Percentiles rank a stretch among this genome's conserved stretches.
phyloP scores from a whole-genome alignment of 148 eudicot genomes.

The Bassia scoparia region DNA sequence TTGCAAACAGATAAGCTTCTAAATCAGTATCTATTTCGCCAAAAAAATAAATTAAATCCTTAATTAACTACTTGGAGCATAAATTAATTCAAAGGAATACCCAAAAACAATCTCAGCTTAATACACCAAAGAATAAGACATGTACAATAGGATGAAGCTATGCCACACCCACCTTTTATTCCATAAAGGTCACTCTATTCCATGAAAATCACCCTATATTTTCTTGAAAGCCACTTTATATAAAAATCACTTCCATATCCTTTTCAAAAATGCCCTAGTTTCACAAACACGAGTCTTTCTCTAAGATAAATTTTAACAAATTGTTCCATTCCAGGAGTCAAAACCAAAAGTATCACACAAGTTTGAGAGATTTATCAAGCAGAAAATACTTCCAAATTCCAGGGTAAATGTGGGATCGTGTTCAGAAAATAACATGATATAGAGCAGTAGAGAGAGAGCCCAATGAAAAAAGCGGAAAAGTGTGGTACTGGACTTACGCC shows the following conservation, averaged over 20 bases:
- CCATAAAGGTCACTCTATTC: not conserved
- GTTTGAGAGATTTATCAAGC: not conserved
- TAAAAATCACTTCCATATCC: not conserved
- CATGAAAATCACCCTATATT: not conserved
- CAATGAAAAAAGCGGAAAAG: not conserved
- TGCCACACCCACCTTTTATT: not conserved
- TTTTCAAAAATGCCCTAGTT: not conserved
- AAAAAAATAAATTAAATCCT: not conserved
- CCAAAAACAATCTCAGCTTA: not conserved
- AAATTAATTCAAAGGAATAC: not conserved
- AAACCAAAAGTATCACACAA: not conserved
- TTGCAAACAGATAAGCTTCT: slow-evolving; percentile 2
- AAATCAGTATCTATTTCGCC: not conserved
- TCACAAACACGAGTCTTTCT: not conserved
- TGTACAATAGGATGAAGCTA: not conserved
- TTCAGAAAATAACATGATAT: not conserved
- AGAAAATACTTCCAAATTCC: not conserved
- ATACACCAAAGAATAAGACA: not conserved
- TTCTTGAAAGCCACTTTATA: not conserved
- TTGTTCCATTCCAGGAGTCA: slow-evolving; percentile 2
- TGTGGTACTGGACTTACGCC: slow-evolving; percentile 9
- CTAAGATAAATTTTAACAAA: not conserved
- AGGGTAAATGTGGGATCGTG: not conserved
- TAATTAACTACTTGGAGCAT: not conserved
- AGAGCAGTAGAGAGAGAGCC: not conserved